Conservation (phyloP, 2,329 filamentous ascomycete species). For the Aspergillus novoparasiticus region DNA sequence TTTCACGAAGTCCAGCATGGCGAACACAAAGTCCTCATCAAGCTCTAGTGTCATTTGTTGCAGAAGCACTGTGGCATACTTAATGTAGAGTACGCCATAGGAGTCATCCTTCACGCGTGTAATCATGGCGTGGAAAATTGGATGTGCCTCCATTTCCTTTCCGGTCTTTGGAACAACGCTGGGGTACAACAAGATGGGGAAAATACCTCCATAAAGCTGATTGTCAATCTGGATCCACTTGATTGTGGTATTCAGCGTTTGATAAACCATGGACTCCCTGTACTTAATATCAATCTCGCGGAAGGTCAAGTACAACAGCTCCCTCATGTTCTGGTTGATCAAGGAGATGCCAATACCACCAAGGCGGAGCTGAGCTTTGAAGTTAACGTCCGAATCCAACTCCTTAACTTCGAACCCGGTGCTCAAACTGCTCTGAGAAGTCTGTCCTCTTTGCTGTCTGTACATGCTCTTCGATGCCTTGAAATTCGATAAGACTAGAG, state of each 20-base stretch:
- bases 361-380: conserved; percentile 84
- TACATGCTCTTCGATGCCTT: conserved; percentile 92
- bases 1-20: conserved; percentile 91
- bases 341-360: conserved; percentile 91
- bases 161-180: conserved; percentile 97
- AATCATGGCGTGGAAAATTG: conserved; percentile 87
- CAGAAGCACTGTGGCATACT: conserved; percentile 89
- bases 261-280: conserved; percentile 89
- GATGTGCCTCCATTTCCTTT: conserved; percentile 93
- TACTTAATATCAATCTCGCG: conserved; percentile 89
- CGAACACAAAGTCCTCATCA: conserved; percentile 97
- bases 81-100: conserved; percentile 96
- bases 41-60: conserved; percentile 99
- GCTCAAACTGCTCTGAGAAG: conserved; percentile 61
- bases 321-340: conserved; percentile 87
- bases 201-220: conserved; percentile 95
- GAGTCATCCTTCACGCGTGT: conserved; percentile 97
- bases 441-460: conserved; percentile 60
- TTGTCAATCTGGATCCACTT: conserved; percentile 99
- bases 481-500: conserved; percentile 90
- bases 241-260: conserved; percentile 84
- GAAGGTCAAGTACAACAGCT: conserved; percentile 91
- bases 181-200: conserved; percentile 94
- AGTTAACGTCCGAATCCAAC: conserved; percentile 81
- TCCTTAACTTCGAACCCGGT: conserved; percentile 93